Conservation (phyloP, 331 rosid species). For the Malus hybrid region DNA sequence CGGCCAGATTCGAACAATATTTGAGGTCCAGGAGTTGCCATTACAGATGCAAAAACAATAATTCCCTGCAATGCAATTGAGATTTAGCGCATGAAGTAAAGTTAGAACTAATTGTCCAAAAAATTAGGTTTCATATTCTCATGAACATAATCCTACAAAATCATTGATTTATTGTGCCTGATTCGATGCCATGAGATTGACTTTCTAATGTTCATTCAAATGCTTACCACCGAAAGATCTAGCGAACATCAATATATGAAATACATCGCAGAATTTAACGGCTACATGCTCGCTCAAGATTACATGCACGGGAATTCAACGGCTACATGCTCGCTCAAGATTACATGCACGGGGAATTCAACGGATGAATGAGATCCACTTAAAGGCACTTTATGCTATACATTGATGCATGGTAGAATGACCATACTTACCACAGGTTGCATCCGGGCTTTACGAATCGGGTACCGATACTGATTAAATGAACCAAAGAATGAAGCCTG, state of each 20-base stretch:
- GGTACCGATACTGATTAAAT: conserved; percentile 52
- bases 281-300: no score
- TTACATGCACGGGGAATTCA: no score
- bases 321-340: no score
- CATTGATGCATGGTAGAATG: no score
- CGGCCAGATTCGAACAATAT: conserved; percentile 73
- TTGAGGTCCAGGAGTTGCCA: conserved; percentile 91
- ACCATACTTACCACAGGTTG: conserved; percentile 70
- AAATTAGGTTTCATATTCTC: background rate
- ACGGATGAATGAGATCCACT: no score
- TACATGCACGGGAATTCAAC: no score
- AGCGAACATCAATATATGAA: no score
- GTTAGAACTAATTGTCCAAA: background rate
- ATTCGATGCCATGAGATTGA: background rate
- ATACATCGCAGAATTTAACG: no score
- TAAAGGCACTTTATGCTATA: no score
- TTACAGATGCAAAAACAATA: conserved; percentile 80
- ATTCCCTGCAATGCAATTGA: conserved; percentile 49
- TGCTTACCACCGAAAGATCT: no score
- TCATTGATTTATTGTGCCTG: background rate
- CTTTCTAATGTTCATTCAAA: no score
- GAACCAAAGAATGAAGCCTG: conserved; percentile 91
- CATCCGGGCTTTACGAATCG: conserved; percentile 85
- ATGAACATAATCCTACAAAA: background rate
- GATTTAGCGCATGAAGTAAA: background rate